phyloP scores from a whole-genome alignment of 2,329 filamentous ascomycete genomes.

The Aspergillus bombycis region DNA sequence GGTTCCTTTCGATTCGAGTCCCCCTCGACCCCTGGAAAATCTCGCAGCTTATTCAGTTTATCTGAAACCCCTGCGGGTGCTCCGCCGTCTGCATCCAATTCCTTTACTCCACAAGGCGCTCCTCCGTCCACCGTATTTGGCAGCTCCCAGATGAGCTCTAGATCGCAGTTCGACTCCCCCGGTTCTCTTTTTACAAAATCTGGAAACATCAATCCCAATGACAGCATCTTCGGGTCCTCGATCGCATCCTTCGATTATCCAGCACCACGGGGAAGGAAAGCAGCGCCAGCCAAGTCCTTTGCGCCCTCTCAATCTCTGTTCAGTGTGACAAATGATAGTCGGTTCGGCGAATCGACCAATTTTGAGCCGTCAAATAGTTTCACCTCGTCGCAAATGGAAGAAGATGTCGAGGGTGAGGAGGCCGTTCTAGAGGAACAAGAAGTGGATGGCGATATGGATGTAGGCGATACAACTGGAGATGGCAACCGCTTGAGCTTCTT shows the following conservation, averaged over 20 bases:
- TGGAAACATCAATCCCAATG: conserved; percentile 37
- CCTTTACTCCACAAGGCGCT: conserved; percentile 60
- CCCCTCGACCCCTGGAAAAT: conserved; percentile 45
- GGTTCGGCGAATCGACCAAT: conserved; percentile 29
- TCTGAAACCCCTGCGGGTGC: conserved; percentile 63
- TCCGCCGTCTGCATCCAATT: conserved; percentile 55
- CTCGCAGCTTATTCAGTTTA: conserved; percentile 42
- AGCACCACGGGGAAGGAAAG: conserved; percentile 32
- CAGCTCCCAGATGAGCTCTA: conserved; percentile 51
- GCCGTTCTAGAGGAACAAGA: conserved; percentile 45
- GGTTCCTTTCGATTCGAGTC: conserved; percentile 39
- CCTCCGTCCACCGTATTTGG: conserved; percentile 57
- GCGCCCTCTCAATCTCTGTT: conserved; percentile 32
- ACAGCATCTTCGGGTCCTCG: conserved; percentile 43
- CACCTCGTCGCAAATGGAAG: conserved; percentile 29
- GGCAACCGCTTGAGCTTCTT: conserved; percentile 33
- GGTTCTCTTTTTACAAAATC: conserved; percentile 44
- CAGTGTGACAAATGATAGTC: conserved; percentile 29
- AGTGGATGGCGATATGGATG: conserved; percentile 35
- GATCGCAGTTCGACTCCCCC: conserved; percentile 38
- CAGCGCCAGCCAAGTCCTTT: conserved; percentile 27
- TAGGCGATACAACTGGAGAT: conserved; percentile 22
- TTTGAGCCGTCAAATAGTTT: conserved; percentile 31
- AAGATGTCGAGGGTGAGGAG: conserved; percentile 37
- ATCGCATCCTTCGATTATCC: conserved; percentile 39